Conservation (phyloP, 495 filamentous ascomycete species). For the Penicillium bialowiezense region DNA sequence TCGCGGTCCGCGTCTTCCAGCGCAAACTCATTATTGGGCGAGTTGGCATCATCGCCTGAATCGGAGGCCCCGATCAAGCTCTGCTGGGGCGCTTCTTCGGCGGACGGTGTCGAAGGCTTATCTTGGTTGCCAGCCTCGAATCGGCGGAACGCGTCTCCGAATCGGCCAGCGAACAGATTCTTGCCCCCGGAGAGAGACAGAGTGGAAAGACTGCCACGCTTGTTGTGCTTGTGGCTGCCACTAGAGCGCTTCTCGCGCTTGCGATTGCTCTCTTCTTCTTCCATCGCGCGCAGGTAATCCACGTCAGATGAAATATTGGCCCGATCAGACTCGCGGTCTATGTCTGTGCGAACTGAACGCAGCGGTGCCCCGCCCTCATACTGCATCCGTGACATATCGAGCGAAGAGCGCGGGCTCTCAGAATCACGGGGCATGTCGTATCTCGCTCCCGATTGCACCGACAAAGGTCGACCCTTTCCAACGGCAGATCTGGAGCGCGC, state of each 20-base stretch:
- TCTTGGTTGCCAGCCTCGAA: constrained; percentile 69
- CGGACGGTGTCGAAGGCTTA: constrained; percentile 52
- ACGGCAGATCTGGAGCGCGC: constrained; percentile 63
- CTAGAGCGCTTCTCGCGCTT: constrained; percentile 69
- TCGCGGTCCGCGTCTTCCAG: constrained; percentile 60
- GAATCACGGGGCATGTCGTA: constrained; percentile 69
- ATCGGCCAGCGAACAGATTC: constrained; percentile 82
- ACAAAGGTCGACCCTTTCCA: constrained; percentile 63
- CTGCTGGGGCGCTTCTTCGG: constrained; percentile 39
- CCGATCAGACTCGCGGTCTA: constrained; percentile 36
- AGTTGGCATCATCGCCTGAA: constrained; percentile 13
- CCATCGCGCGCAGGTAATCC: constrained; percentile 80
- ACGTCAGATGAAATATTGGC: constrained; percentile 78
- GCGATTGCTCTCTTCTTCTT: constrained; percentile 62
- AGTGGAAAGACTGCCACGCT: constrained; percentile 78
- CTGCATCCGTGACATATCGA: constrained; percentile 33
- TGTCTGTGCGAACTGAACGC: constrained; percentile 36
- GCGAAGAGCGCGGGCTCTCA: constrained; percentile 44
- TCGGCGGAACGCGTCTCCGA: constrained; percentile 91
- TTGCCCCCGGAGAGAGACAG: constrained; percentile 75
- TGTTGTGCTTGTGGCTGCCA: constrained; percentile 64
- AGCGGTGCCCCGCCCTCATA: constrained; percentile 41
- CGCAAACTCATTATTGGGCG: constrained; percentile 52
- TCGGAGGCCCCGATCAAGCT: constrained; percentile 70
- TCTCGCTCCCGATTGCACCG: constrained; percentile 76